Conservation (phyloP, 2,329 filamentous ascomycete genomes). For the Talaromyces sp. region DNA sequence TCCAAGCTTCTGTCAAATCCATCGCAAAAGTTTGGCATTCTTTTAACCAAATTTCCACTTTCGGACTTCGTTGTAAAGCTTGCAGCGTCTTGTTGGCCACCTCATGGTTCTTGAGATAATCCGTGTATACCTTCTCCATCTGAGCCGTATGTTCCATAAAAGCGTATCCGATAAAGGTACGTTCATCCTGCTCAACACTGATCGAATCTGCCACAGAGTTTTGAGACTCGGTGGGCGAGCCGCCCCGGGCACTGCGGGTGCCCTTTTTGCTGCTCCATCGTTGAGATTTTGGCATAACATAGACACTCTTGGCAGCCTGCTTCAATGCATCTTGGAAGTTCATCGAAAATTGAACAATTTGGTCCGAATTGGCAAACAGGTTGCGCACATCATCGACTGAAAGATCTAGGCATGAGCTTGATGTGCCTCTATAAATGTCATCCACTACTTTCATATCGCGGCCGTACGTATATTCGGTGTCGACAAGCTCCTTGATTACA, state of each 20-base stretch:
- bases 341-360: slow-evolving; percentile 82
- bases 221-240: slow-evolving; percentile 23
- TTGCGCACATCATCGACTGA: slow-evolving; percentile 78
- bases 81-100: slow-evolving; percentile 58
- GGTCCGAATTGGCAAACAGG: slow-evolving; percentile 87
- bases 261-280: slow-evolving; percentile 49
- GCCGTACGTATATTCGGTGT: slow-evolving; percentile 86
- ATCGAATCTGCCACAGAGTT: slow-evolving; percentile 25
- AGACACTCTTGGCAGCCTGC: slow-evolving; percentile 70
- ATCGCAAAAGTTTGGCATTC: slow-evolving; percentile 90
- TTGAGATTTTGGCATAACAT: slow-evolving; percentile 57
- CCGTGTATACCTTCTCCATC: slow-evolving; percentile 61
- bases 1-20: slow-evolving; percentile 90
- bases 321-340: slow-evolving; percentile 74
- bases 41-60: slow-evolving; percentile 73
- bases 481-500: slow-evolving; percentile 83
- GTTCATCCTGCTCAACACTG: slow-evolving; percentile 52
- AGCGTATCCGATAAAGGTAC: slow-evolving; percentile 53
- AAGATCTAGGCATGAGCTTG: slow-evolving; percentile 71
- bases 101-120: slow-evolving; percentile 60
- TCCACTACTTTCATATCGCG: slow-evolving; percentile 96
- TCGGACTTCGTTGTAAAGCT: slow-evolving; percentile 46
- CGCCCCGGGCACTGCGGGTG: slow-evolving; percentile 33
- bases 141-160: slow-evolving; percentile 51
- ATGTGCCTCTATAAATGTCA: slow-evolving; percentile 95